Evolutionary conservation across 1,284 basidiomycete genomes (phyloP), one percentile per base, ranked within the genome.

Genomic region (Porogramme epimiltina): DNA sequence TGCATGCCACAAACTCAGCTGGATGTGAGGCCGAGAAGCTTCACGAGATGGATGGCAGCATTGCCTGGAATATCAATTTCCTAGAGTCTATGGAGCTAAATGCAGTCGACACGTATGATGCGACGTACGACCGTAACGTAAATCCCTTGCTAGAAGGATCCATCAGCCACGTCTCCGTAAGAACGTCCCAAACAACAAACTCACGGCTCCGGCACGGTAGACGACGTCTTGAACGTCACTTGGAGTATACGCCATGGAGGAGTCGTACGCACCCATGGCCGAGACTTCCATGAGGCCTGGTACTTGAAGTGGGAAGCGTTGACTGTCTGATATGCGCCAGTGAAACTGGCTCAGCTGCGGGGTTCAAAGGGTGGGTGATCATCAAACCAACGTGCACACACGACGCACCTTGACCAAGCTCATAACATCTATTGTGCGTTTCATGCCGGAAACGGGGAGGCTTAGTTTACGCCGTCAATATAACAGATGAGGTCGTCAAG

Each of bases 341-440:
- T 92, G 89, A 67, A 92, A 83, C 26, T 80, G 81, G 65, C 81
- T 88, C 54, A 88, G 76, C 80, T 66, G 34, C 2, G 45, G 6
- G 80, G 5, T 6, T 37, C 41, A 20, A 41, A 15, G 37, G n/a
- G 37, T n/a, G n/a, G n/a, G n/a, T n/a, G n/a, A n/a, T n/a, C n/a
- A n/a, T n/a, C n/a, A n/a, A n/a, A n/a, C n/a, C n/a, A n/a, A n/a
- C n/a, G n/a, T n/a, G n/a, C n/a, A n/a, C n/a, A n/a, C n/a, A n/a
- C n/a, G n/a, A 16, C 5, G 19, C 47, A 91, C 84, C 75, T 96
- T 96, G 59, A 90, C 87, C 80, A 84, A 85, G 52, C 85, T 85
- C 92, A 95, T 94, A 1, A 88, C 85, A 59, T 93, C 88, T 10
- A 97, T 69, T 3, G 87, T 88, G 25, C 85, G 79, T 49, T 84